Conservation (phyloP, 768 basidiomycete genomes). For the Russula lepida region DNA sequence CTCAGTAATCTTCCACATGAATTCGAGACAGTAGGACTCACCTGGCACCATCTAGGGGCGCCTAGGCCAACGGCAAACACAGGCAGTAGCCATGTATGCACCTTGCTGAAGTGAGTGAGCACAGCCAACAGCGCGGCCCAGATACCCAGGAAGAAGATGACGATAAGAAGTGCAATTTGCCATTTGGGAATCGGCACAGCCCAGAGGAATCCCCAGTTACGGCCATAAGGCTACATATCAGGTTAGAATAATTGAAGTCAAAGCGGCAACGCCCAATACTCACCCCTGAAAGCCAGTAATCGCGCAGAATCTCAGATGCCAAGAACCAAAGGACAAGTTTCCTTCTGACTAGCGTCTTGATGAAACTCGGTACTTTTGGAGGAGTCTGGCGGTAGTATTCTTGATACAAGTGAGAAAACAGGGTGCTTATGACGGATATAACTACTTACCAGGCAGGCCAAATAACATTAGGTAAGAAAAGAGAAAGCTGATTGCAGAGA, state of each 20-base stretch:
- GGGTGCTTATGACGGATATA: neutral
- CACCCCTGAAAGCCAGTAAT: slow-evolving; percentile 86
- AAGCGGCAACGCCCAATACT: slow-evolving; percentile 26
- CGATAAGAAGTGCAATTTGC: slow-evolving; percentile 72
- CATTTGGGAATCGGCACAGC: slow-evolving; percentile 71
- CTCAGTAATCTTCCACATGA: neutral
- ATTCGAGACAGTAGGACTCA: slow-evolving; percentile 23
- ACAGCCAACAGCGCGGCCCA: slow-evolving; percentile 71
- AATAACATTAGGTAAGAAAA: slow-evolving; percentile 81
- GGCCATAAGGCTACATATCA: slow-evolving; percentile 65
- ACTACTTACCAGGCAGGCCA: slow-evolving; percentile 68
- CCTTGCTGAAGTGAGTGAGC: slow-evolving; percentile 82
- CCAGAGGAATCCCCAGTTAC: slow-evolving; percentile 96
- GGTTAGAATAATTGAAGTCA: neutral
- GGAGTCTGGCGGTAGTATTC: slow-evolving; percentile 90
- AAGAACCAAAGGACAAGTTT: slow-evolving; percentile 96
- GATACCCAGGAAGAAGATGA: slow-evolving; percentile 78
- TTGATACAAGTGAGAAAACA: slow-evolving; percentile 25
- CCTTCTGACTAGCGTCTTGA: slow-evolving; percentile 79
- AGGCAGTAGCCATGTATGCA: slow-evolving; percentile 90
- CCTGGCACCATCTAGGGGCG: slow-evolving; percentile 92
- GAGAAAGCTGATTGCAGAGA: slow-evolving; percentile 61
- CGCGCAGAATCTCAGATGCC: slow-evolving; percentile 83
- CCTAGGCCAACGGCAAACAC: slow-evolving; percentile 94
- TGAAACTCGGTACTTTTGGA: slow-evolving; percentile 89